Base-by-base conservation (phyloP, 352 stramenopile genomes). In the Globisporangium ultimum region DNA sequence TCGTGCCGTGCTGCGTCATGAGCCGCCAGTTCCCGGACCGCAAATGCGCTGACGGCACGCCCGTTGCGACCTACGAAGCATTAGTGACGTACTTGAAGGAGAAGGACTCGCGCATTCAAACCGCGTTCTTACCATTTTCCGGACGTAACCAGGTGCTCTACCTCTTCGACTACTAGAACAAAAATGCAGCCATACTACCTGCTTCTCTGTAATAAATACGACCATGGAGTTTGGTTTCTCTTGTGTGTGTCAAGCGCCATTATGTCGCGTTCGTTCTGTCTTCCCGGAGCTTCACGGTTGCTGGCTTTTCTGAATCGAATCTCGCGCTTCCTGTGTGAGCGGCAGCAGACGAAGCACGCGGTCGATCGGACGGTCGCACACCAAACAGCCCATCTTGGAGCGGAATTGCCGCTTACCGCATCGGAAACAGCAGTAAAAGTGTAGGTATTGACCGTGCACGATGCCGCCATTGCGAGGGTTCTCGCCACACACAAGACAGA, bases 1-100 rank as follows among this genome's bases (percentile, higher is more conserved):
- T 99, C 49, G 94, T 98, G 38, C 96, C 96, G 18, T 99, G 96
- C 56, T 98, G 96, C 61, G 95, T 98, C 32, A 98, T 98, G 81
- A 97, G 89, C 46, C 88, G 82, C 1, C 68, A 97, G 51, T 98
- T 98, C 72, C 91, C 89, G 0, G 57, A 86, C 49, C 87, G 82
- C 10, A 61, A 61, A 36, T 84, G 73, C 47, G 68, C 55, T 24
- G 76, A 90, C 60, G 81, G 79, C 18, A 87, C 67, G 20, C 61
- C 64, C 14, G 87, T 97, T 8, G 78, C 82, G 22, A 93, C 73
- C 9, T 94, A 97, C 66, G 78, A 92, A 14, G 68, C 84, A 20
- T 88, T 97, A 42, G 74, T 96, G 24, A 64, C 56, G 45, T 96
- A 97, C 61, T 63, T 97, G 21, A 60, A 78, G 46, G 79, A 89